Evolutionary conservation across 176 grass and related monocot genomes (phyloP), one percentile per base, ranked within the genome.

Genomic region (Carex scoparia): DNA sequence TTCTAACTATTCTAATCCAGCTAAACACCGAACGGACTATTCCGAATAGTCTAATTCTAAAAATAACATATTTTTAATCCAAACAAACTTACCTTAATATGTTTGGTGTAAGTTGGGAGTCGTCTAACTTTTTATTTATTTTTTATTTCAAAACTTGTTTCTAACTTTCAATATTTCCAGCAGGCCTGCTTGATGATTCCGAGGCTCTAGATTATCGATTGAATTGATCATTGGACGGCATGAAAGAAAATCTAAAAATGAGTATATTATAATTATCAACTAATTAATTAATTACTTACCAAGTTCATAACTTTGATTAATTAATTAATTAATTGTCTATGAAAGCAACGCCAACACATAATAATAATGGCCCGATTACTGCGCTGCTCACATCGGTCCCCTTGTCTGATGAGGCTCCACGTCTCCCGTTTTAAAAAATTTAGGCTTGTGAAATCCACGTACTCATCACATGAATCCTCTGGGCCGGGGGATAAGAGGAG

Each of bases 371-470:
- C 30, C 61, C 79, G 44, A 32, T 58, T 12, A 80, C 68, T 16
- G 65, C 86, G 59, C 82, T 89, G 4, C 38, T 40, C 33, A 35
- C 15, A 8, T 7, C 7, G 64, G 14, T 60, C 30, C 57, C 56
- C 63, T 46, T 79, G 53, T 79, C 71, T 56, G 31, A 11, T 63
- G 67, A 75, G 23, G 31, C 48, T 57, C 82, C 63, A 84, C 40
- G 68, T 84, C 82, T 59, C 38, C 65, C 54, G 2, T 23, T 73
- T 10, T 23, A 23, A 40, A 33, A 84, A 70, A 15, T 57, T n/a
- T 12, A 10, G 70, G 15, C 86, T 84, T 83, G 73, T 91, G 86
- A 46, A 64, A 46, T 51, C 72, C 92, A 92, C 63, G 75, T 88
- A 86, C 65, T 59, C 63, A 10, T 12, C 63, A 84, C 54, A 12